Conservation (phyloP, 2,329 filamentous ascomycete species). For the Fusarium palustre region DNA sequence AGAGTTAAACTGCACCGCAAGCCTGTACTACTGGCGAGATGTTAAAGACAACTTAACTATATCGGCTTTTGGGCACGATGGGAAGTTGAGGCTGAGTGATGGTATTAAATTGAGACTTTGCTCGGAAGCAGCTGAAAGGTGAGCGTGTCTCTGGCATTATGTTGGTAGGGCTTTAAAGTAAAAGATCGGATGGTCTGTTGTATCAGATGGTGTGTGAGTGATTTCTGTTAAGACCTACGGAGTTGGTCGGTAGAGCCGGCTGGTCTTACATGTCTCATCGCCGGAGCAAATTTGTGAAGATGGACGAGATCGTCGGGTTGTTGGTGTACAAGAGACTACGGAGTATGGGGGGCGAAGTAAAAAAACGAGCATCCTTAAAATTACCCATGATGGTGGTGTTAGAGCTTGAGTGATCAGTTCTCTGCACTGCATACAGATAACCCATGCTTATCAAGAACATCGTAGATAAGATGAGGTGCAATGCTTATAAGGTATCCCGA, state of each 20-base stretch:
- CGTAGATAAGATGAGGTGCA: background rate
- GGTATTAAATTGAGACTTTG: background rate
- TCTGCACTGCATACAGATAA: background rate
- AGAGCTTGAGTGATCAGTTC: conserved; percentile 3
- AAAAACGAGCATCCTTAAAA: background rate
- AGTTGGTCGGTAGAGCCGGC: background rate
- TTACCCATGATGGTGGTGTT: conserved; percentile 4
- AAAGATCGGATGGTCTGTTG: background rate
- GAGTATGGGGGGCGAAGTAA: conserved; percentile 11
- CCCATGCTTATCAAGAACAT: background rate
- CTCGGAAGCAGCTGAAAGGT: background rate
- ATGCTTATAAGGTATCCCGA: background rate
- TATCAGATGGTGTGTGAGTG: background rate
- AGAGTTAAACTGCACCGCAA: background rate
- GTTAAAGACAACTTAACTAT: background rate
- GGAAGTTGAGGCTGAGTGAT: background rate
- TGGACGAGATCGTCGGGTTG: conserved; percentile 7
- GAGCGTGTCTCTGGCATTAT: background rate
- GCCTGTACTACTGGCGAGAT: background rate
- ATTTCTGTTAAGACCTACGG: background rate
- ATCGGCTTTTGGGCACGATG: conserved; percentile 7
- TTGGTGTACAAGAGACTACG: background rate
- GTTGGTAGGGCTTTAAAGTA: background rate
- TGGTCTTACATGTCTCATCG: conserved; percentile 9
- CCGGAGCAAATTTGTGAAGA: conserved; percentile 10